Base-by-base conservation (phyloP, 768 basidiomycete species). In the Podaxis pistillaris region DNA sequence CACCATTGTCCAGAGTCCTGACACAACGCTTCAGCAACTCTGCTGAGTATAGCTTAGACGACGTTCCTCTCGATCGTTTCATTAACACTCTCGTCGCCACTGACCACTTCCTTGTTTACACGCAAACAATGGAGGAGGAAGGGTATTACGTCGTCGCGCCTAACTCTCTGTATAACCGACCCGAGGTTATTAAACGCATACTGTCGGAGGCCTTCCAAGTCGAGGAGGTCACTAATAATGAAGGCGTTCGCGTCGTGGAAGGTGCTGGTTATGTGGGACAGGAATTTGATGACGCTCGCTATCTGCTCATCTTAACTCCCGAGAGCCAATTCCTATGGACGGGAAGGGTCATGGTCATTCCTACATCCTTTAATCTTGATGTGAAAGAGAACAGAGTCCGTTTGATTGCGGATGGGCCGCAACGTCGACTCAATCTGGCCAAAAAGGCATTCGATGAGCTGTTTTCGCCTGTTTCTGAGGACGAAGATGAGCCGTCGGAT, bases 101-200 rank as follows among this genome's bases (percentile, higher is more conserved):
- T 6, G 94, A 92, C 65, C 96, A 98, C 72, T 90, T 95, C 75
- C 86, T 99, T 62, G 92, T 99, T 50, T 96, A 97, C 74, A 97
- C 96, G 1, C 85, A 89, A 58, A 77, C 76, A 4, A 90, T 90
- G 72, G 94, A 96, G 73, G 87, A 90, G 68, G 89, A 96, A n/a
- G 94, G 94, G 4, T 86, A 89, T 11, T 99, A 98, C 71, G 86
- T 98, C 64, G 80, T 99, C 59, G 96, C 93, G 7, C 87, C 93
- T 15, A 83, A 80, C 3, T 83, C 85, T 4, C 82, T 98, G 11
- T 88, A 85, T 68, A 88, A 92, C 54, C 86, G 87, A 12, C 88
- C 91, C 0, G 88, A 90, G 11, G 76, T 84, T 47, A 90, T 98
- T 66, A 86, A 86, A 4, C 85, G 88, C 47, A 88, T 98, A 30